phyloP scores from a whole-genome alignment of 2,329 filamentous ascomycete genomes.

The Monilinia polystroma region DNA sequence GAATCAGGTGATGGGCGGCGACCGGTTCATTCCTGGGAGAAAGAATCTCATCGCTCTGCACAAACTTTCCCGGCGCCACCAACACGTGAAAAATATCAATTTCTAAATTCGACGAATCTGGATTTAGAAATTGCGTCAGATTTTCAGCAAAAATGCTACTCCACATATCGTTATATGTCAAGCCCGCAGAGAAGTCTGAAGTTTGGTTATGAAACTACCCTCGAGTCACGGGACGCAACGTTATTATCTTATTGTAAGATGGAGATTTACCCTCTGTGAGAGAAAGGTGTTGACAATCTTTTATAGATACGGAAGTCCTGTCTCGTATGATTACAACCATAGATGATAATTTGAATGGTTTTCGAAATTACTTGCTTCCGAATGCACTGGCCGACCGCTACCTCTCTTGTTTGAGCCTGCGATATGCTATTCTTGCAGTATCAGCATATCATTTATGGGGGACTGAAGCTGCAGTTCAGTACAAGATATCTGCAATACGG shows the following conservation, averaged over 20 bases:
- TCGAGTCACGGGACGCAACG: slow-evolving; percentile 34
- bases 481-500: slow-evolving; percentile 46
- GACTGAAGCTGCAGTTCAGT: slow-evolving; percentile 43
- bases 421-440: slow-evolving; percentile 48
- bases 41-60: slow-evolving; percentile 23
- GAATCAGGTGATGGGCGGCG: slow-evolving; percentile 49
- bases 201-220: slow-evolving; percentile 38
- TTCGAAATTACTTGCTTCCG: slow-evolving; percentile 47
- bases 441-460: slow-evolving; percentile 47
- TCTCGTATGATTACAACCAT: slow-evolving; percentile 47
- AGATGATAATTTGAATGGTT: slow-evolving; percentile 48
- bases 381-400: slow-evolving; percentile 45
- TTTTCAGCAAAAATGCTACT: slow-evolving; percentile 37
- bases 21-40: slow-evolving; percentile 25
- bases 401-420: slow-evolving; percentile 40
- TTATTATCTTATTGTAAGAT: slow-evolving; percentile 30
- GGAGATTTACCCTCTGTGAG: too few species aligned
- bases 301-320: slow-evolving; percentile 20
- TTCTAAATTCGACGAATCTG: slow-evolving; percentile 7
- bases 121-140: slow-evolving; percentile 19
- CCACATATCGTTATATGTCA: slow-evolving; percentile 26
- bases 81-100: slow-evolving; percentile 13
- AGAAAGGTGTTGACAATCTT: neutral
- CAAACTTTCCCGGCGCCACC: neutral
- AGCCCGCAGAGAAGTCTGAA: slow-evolving; percentile 43